Base-by-base conservation (phyloP, 345 rosid species). In the Sapria himalayana region DNA sequence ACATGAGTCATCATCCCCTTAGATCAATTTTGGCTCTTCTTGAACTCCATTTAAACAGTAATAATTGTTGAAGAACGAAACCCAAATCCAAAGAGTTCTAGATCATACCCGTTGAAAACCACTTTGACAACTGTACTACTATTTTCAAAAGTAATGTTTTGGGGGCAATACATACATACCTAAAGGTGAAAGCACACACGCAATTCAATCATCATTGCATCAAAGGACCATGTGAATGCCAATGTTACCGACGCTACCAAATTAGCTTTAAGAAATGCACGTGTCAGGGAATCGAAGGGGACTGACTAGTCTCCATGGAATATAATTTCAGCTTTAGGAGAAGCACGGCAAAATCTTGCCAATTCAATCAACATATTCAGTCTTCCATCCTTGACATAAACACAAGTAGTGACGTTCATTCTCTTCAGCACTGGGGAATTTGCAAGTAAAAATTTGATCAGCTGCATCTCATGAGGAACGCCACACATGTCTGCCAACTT, bases 381-480 rank as follows among this genome's bases (percentile, higher is more conserved):
- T 42, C 46, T 72, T 24, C 59, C 61, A 12, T 68, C 89, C 52
- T 46, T 53, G 42, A 59, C 73, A 37, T 64, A 67, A 29, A 61
- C 51, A 59, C 66, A 59, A 25, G 86, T 73, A 31, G 72, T 49
- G 37, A 89, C 66, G 9, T 62, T 58, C 67, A 82, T 46, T 13
- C 48, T 54, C 69, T 79, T 71, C 2, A 89, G 69, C 33, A 32
- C 64, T 0, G 81, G 91, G 2, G 98, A 74, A 48, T 65, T 74
- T 13, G 60, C 69, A 15, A 89, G 75, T 58, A 82, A 61, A 53
- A 74, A 79, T 56, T 71, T 79, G 54, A 82, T 60, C 32, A 89
- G 63, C 44, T 74, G 76, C 81, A 89, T 60, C 64, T 89, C 98
- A 17, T 76, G 71, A 4, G 67, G 85, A 41, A 72, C 70, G 13